Evolutionary conservation across 129 eudicot species (phyloP).

Genomic region (Escallonia herrerae): DNA sequence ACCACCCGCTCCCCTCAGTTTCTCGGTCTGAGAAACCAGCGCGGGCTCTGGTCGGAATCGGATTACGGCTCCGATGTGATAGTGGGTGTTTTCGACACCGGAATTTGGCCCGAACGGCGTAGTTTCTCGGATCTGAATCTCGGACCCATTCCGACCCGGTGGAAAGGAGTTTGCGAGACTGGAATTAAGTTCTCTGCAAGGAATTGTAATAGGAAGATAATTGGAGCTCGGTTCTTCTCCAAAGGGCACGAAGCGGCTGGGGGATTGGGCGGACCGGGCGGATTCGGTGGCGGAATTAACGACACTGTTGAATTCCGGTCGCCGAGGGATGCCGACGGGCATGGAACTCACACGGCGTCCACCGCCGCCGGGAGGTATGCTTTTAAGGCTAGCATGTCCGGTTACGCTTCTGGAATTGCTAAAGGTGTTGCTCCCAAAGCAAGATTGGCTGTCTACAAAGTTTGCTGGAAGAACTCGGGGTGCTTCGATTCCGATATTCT

Average conservation of each 20-base stretch:
- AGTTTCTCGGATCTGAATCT: conserved; percentile 77
- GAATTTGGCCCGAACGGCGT: conserved; percentile 81
- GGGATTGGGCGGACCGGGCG: conserved; percentile 40
- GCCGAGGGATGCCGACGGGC: conserved; percentile 87
- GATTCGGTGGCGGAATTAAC: conserved; percentile 57
- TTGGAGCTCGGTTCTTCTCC: conserved; percentile 63
- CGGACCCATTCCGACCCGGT: conserved; percentile 63
- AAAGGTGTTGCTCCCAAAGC: conserved; percentile 95
- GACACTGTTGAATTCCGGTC: conserved; percentile 61
- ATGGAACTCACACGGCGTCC: conserved; percentile 90
- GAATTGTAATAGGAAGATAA: conserved; percentile 55
- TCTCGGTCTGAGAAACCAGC: conserved; percentile 63
- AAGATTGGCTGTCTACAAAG: conserved; percentile 70
- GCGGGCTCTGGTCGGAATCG: conserved; percentile 82
- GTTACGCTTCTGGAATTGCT: conserved; percentile 81
- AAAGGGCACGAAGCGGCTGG: conserved; percentile 74
- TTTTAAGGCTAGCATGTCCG: conserved; percentile 65
- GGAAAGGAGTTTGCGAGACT: conserved; percentile 58
- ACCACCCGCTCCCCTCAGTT: conserved; percentile 84
- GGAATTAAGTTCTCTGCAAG: conserved; percentile 39
- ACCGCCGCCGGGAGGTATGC: conserved; percentile 80
- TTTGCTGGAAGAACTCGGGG: conserved; percentile 73
- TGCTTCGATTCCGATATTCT: conserved; percentile 83
- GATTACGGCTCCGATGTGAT: conserved; percentile 85
- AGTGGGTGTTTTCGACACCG: conserved; percentile 68